These are phyloP conservation scores for Fonsecaea nubica DNA, from an alignment of 2,329 filamentous ascomycete genomes.

Conservation along the genomic window DNA sequence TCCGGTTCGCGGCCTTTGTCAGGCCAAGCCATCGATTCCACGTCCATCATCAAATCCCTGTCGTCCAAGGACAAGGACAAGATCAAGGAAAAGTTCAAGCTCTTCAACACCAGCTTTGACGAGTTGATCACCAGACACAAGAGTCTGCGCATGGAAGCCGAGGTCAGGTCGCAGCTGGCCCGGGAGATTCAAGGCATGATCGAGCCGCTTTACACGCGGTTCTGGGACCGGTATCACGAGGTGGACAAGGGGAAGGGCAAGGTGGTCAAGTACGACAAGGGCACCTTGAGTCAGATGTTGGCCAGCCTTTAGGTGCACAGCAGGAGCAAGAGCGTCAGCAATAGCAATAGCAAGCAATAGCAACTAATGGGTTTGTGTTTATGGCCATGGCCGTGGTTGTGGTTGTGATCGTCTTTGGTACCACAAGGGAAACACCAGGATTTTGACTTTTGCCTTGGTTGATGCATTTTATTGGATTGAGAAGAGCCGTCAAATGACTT, in stretches of 20 bases:
- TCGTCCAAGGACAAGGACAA: constrained; percentile 91
- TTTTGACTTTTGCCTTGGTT: no score
- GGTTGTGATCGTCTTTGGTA: no score
- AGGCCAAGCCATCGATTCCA: constrained; percentile 71
- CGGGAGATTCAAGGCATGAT: constrained; percentile 89
- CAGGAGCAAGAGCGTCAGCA: no score
- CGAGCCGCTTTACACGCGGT: constrained; percentile 90
- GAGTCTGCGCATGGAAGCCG: constrained; percentile 83
- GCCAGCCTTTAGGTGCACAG: constrained; percentile 48
- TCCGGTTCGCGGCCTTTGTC: constrained; percentile 62
- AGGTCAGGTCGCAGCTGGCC: constrained; percentile 80
- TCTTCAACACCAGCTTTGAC: constrained; percentile 90
- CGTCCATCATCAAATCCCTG: constrained; percentile 80
- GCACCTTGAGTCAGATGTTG: constrained; percentile 70
- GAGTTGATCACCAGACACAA: constrained; percentile 85
- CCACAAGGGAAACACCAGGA: no score
- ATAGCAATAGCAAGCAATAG: neutral
- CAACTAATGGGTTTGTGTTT: neutral
- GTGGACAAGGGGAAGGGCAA: constrained; percentile 98
- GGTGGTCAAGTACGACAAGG: constrained; percentile 97
- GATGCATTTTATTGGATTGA: no score
- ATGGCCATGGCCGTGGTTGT: neutral
- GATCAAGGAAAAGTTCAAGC: constrained; percentile 94
- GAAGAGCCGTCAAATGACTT: no score
- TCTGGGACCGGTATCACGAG: constrained; percentile 97